Percentiles rank a stretch among this genome's conserved stretches.
Evolutionary conservation across 345 rosid genomes (phyloP).

Genomic region (Pugionium dolabratum): DNA sequence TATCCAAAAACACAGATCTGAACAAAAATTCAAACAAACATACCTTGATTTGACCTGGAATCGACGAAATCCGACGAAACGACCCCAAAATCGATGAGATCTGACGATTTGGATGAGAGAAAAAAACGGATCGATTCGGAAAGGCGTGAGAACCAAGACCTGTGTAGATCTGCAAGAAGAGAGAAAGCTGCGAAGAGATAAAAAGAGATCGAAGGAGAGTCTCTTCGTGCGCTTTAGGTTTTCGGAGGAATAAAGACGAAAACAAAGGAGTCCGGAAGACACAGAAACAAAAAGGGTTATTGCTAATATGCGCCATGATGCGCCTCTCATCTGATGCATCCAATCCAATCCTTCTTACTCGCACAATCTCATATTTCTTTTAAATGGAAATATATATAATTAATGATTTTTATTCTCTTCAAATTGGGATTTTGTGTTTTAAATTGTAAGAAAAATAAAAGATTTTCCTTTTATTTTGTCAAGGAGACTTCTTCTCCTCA

Average conservation of each 20-base stretch:
- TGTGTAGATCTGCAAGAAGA: constrained; percentile 20
- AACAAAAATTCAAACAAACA: neutral
- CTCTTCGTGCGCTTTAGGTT: constrained; percentile 20
- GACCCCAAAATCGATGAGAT: constrained; percentile 19
- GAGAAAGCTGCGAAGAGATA: too few relatives aligned
- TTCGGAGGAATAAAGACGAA: constrained; percentile 34
- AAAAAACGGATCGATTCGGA: neutral
- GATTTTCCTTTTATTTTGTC: too few relatives aligned
- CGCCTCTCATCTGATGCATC: constrained; percentile 13
- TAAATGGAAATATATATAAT: constrained; percentile 10
- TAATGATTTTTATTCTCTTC: too few relatives aligned
- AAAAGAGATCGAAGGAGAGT: neutral
- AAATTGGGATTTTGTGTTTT: too few relatives aligned
- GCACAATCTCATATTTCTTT: constrained; percentile 11
- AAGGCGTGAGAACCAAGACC: constrained; percentile 18
- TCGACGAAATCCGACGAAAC: constrained; percentile 23
- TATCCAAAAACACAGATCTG: constrained; percentile 8
- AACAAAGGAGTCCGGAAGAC: constrained; percentile 40
- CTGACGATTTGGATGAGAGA: neutral
- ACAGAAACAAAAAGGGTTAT: constrained; percentile 32
- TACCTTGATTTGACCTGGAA: constrained; percentile 28
- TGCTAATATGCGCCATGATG: constrained; percentile 43
- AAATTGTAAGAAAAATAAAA: too few relatives aligned
- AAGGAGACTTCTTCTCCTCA: neutral
- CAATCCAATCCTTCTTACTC: constrained; percentile 14